Evolutionary conservation across 1,139 yeast species (phyloP).

Genomic region (Pichia sp.): DNA sequence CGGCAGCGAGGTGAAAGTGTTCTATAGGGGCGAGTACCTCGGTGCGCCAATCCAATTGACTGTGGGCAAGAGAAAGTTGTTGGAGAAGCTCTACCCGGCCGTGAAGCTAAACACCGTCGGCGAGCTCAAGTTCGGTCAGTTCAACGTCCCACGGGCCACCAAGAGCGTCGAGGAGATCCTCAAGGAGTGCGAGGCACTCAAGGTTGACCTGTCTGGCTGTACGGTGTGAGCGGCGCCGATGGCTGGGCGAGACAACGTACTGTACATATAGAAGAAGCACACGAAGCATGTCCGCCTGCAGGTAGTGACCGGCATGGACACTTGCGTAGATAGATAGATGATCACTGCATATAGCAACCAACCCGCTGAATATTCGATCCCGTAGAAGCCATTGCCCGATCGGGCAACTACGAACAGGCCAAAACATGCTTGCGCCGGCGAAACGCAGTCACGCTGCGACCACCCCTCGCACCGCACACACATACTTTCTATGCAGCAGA

Average conservation of each 20-base stretch:
- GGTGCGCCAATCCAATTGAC: slow-evolving; percentile 46
- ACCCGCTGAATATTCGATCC: not conserved
- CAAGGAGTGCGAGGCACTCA: slow-evolving; percentile 31
- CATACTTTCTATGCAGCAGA: not conserved
- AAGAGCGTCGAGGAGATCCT: slow-evolving; percentile 43
- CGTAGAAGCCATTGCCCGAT: not conserved
- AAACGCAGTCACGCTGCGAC: slow-evolving; percentile 14
- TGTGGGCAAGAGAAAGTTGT: slow-evolving; percentile 61
- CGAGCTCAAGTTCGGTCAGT: slow-evolving; percentile 42
- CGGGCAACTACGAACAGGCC: not conserved
- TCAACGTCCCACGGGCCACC: slow-evolving; percentile 39
- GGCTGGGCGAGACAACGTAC: not conserved
- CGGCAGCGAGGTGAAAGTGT: slow-evolving; percentile 42
- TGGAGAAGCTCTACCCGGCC: slow-evolving; percentile 49
- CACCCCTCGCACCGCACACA: slow-evolving; percentile 16
- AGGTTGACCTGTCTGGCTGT: slow-evolving; percentile 38
- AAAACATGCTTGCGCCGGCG: not conserved
- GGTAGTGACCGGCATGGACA: no score
- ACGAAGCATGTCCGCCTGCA: not conserved
- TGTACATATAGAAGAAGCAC: slow-evolving; percentile 1
- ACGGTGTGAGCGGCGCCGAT: slow-evolving; percentile 15
- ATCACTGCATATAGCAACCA: not conserved
- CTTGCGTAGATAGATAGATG: not conserved
- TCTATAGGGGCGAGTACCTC: slow-evolving; percentile 42
- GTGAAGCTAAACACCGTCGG: slow-evolving; percentile 44